Evolutionary conservation across 2,329 filamentous ascomycete species (phyloP).

Genomic region (Pseudogymnoascus sp.): DNA sequence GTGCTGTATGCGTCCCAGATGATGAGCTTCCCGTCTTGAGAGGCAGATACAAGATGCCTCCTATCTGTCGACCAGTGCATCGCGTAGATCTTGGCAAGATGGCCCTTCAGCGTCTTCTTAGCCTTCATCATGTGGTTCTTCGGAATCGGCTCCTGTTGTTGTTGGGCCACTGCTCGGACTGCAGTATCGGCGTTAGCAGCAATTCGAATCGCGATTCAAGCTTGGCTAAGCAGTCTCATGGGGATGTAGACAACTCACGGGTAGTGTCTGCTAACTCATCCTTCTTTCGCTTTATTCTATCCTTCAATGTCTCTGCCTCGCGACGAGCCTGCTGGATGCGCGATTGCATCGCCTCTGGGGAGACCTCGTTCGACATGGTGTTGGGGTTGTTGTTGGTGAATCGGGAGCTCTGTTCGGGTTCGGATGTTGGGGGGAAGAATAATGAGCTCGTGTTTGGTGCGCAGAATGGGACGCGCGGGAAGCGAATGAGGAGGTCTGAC

Average conservation of each 20-base stretch:
- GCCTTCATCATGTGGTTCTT: constrained; percentile 93
- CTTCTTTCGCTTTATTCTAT: constrained; percentile 99
- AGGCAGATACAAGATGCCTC: constrained; percentile 92
- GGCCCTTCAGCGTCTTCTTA: constrained; percentile 91
- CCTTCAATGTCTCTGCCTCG: constrained; percentile 96
- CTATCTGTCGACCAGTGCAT: constrained; percentile 99
- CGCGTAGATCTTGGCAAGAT: constrained; percentile 98
- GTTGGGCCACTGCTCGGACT: constrained; percentile 90
- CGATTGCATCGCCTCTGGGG: constrained; percentile 78
- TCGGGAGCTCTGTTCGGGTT: constrained; percentile 9
- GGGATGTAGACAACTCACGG: constrained; percentile 53
- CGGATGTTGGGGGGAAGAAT: neutral
- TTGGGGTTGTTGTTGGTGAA: constrained; percentile 12
- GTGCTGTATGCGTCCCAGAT: constrained; percentile 99
- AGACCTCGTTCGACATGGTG: constrained; percentile 46
- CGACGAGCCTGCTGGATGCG: constrained; percentile 85
- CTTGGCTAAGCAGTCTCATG: neutral
- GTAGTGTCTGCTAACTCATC: constrained; percentile 97
- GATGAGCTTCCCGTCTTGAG: constrained; percentile 98
- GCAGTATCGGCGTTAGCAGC: constrained; percentile 17
- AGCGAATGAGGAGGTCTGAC: constrained; percentile 3
- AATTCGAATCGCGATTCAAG: neutral
- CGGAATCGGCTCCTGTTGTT: constrained; percentile 85
- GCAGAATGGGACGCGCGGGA: constrained; percentile 16
- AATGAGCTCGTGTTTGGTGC: constrained; percentile 11